These are phyloP conservation scores for Fistulifera pelliculosa DNA, from an alignment of 108 stramenopile genomes.

Conservation along the genomic window DNA sequence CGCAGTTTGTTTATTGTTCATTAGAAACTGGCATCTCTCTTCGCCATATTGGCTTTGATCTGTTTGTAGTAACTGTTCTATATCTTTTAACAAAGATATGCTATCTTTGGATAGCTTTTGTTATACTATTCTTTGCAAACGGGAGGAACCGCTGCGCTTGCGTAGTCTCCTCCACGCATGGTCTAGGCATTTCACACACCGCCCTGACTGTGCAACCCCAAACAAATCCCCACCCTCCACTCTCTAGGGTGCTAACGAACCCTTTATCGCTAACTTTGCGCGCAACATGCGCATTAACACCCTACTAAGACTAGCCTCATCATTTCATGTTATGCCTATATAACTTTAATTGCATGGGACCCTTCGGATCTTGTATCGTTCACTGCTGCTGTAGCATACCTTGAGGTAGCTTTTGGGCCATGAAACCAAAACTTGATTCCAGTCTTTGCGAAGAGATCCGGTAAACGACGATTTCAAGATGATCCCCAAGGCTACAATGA, in stretches of 20 bases:
- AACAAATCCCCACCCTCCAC: no score
- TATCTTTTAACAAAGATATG: constrained; percentile 43
- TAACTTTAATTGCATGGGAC: no score
- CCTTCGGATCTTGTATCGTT: no score
- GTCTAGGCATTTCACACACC: constrained; percentile 82
- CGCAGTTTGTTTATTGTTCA: no score
- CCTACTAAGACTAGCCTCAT: no score
- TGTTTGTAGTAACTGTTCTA: constrained; percentile 69
- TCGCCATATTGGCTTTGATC: constrained; percentile 61
- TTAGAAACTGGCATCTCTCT: constrained; percentile 22
- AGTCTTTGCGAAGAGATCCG: not conserved
- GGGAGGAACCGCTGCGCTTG: constrained; percentile 55
- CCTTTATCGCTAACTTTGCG: no score
- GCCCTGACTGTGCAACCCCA: constrained; percentile 61
- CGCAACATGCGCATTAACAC: no score
- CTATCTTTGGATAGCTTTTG: constrained; percentile 19
- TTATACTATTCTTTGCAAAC: constrained; percentile 48
- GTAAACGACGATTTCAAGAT: not conserved
- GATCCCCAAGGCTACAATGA: not conserved
- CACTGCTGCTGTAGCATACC: not conserved
- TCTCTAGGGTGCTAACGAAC: no score
- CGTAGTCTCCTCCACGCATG: constrained; percentile 62
- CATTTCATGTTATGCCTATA: no score
- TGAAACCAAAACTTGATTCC: constrained; percentile 1
- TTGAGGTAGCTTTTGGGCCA: not conserved